Conservation (phyloP, 345 rosid genomes). For the Salix exigua region DNA sequence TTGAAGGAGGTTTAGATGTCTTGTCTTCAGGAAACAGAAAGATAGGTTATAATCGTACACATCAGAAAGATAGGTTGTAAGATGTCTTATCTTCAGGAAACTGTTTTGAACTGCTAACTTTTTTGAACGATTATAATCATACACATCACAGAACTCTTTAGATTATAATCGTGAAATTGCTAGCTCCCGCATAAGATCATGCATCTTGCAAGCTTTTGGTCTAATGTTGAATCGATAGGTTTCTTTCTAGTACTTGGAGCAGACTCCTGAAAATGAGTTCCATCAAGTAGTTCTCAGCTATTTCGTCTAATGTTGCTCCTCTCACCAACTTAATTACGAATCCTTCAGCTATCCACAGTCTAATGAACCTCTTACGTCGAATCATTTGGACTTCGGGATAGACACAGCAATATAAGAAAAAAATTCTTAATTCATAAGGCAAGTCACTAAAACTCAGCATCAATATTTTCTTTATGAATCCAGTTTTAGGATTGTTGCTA, state of each 20-base stretch:
- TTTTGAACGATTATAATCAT: too few relatives aligned
- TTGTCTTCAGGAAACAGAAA: slow-evolving; percentile 22
- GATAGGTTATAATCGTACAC: too few relatives aligned
- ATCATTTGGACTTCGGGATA: slow-evolving; percentile 32
- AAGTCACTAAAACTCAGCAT: slow-evolving; percentile 18
- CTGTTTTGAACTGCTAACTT: too few relatives aligned
- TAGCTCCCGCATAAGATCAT: not conserved
- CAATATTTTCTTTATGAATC: slow-evolving; percentile 3
- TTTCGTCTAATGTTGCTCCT: slow-evolving; percentile 26
- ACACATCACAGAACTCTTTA: slow-evolving; percentile 26
- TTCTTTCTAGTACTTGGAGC: slow-evolving; percentile 27
- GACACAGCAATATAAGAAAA: slow-evolving; percentile 30
- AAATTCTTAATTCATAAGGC: slow-evolving; percentile 24
- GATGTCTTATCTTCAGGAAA: too few relatives aligned
- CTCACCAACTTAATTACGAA: slow-evolving; percentile 18
- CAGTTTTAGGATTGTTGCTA: slow-evolving; percentile 13
- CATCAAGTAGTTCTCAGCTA: slow-evolving; percentile 28
- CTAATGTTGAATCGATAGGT: not conserved
- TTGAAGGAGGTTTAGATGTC: not conserved
- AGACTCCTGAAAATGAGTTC: slow-evolving; percentile 37
- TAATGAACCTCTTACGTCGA: slow-evolving; percentile 22
- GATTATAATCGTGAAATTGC: slow-evolving; percentile 30
- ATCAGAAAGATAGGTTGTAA: too few relatives aligned
- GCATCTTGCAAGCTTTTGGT: slow-evolving; percentile 4
- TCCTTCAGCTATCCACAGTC: slow-evolving; percentile 37